phyloP scores from a whole-genome alignment of 2,329 filamentous ascomycete species.

The Pseudocercospora crystallina region DNA sequence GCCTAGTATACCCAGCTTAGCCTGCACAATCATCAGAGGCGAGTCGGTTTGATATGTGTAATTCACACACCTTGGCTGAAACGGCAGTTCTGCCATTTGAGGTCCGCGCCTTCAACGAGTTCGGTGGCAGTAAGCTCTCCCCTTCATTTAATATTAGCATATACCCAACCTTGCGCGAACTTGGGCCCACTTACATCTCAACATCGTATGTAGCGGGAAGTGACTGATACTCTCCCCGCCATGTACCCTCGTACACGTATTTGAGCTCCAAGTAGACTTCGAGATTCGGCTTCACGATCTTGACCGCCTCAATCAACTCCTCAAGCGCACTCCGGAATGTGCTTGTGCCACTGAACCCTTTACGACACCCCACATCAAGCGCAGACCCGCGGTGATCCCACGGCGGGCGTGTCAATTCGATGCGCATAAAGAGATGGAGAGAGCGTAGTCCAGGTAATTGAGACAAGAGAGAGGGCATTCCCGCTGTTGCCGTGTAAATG shows the following conservation, averaged over 20 bases:
- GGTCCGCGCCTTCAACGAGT: neutral
- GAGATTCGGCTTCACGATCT: neutral
- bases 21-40: too few species aligned
- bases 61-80: too few species aligned
- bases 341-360: constrained; percentile 16
- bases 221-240: constrained; percentile 9
- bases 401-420: constrained; percentile 11
- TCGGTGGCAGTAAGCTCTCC: neutral
- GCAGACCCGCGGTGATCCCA: constrained; percentile 12
- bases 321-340: constrained; percentile 13
- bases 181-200: too few species aligned
- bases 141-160: neutral
- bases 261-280: constrained; percentile 13
- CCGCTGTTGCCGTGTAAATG: constrained; percentile 14
- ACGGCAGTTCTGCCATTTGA: neutral
- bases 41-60: too few species aligned
- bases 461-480: constrained; percentile 13
- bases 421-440: constrained; percentile 12
- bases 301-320: constrained; percentile 14
- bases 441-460: constrained; percentile 13
- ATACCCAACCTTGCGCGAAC: too few species aligned
- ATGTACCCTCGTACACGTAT: constrained; percentile 14
- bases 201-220: neutral
- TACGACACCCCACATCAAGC: constrained; percentile 11
- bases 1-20: too few species aligned